Evolutionary conservation across 345 rosid species (phyloP), one percentile per base, ranked within the genome.

Genomic region (Gossypium sturtianum): DNA sequence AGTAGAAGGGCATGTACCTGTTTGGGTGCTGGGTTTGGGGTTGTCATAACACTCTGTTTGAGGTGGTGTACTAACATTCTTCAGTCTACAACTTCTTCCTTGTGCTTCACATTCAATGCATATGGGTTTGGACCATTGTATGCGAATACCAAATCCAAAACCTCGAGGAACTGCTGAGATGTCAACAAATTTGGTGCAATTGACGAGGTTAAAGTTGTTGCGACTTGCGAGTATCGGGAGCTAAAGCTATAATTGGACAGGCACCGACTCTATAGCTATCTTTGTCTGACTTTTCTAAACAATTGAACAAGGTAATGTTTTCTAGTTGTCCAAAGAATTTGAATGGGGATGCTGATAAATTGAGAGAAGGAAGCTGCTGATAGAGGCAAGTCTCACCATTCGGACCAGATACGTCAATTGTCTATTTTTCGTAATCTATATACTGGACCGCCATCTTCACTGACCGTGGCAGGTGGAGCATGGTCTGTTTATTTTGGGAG

Each of bases 301-400:
- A 63, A 3, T 38, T 63, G 67, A 38, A 63, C 67, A 63, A 38
- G 15, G 20, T 63, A 2, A 16, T 7, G 67, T 63, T 25, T 3
- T 3, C 3, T 25, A 4, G 11, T 25, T 23, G 1, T 45, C 12
- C 9, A 1, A 29, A 4, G 47, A 56, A 56, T 3, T 38, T 22
- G 23, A 63, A 63, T 4, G 67, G 67, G 7, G 67, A 17, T 38
- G 67, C 67, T 7, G 67, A 63, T 63, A 63, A 38, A 63, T 63
- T 38, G 67, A 71, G 62, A 9, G 59, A 34, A 27, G 5, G 63
- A 11, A 69, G 73, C 25, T 27, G 74, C 48, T 12, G 54, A n/a
- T 1, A 3, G 66, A 43, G 7, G 75, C 75, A 57, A 41, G 3
- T 12, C 41, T 34, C 41, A 34, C 41, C 7, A 29, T 56, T 49